Evolutionary conservation across 495 filamentous ascomycete genomes (phyloP).

Genomic region (Apiosordaria backusii): DNA sequence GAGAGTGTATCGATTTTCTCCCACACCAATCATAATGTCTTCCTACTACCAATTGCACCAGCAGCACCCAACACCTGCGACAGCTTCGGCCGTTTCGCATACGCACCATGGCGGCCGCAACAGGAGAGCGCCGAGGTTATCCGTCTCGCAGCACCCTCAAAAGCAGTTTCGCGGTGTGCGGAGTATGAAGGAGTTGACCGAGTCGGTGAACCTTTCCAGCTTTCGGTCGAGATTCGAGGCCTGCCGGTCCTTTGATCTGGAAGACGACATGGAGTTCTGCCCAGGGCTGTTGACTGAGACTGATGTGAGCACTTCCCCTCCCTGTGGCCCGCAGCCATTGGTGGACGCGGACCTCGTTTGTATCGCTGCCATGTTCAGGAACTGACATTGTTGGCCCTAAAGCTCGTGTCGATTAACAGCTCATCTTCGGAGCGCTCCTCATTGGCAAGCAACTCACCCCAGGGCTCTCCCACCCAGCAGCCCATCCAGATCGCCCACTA

Average conservation of each 20-base stretch:
- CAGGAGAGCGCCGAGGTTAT: slow-evolving; percentile 79
- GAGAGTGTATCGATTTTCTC: slow-evolving; percentile 12
- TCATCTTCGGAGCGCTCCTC: slow-evolving; percentile 93
- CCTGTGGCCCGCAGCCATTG: slow-evolving; percentile 5
- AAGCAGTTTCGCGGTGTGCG: slow-evolving; percentile 78
- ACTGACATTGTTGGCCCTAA: slow-evolving; percentile 23
- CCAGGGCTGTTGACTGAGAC: slow-evolving; percentile 89
- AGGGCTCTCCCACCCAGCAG: slow-evolving; percentile 72
- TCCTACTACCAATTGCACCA: slow-evolving; percentile 67
- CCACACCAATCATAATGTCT: slow-evolving; percentile 58
- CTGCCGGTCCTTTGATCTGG: slow-evolving; percentile 90
- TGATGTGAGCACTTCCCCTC: slow-evolving; percentile 68
- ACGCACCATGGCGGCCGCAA: slow-evolving; percentile 82
- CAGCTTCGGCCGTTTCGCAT: slow-evolving; percentile 53
- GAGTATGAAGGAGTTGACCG: slow-evolving; percentile 85
- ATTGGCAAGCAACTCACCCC: slow-evolving; percentile 88
- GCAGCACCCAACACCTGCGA: slow-evolving; percentile 59
- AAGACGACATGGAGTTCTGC: slow-evolving; percentile 96
- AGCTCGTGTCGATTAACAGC: slow-evolving; percentile 82
- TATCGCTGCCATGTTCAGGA: neutral
- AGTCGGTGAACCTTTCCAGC: slow-evolving; percentile 65
- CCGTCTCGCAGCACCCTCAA: slow-evolving; percentile 73
- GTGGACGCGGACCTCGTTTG: slow-evolving; percentile 6
- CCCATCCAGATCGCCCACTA: slow-evolving; percentile 70
- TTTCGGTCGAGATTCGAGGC: slow-evolving; percentile 87